A percentile compares a stretch with the other conserved stretches of the same genome.
Evolutionary conservation across 148 eudicot genomes (phyloP).

Genomic region (Fagopyrum homotropicum): DNA sequence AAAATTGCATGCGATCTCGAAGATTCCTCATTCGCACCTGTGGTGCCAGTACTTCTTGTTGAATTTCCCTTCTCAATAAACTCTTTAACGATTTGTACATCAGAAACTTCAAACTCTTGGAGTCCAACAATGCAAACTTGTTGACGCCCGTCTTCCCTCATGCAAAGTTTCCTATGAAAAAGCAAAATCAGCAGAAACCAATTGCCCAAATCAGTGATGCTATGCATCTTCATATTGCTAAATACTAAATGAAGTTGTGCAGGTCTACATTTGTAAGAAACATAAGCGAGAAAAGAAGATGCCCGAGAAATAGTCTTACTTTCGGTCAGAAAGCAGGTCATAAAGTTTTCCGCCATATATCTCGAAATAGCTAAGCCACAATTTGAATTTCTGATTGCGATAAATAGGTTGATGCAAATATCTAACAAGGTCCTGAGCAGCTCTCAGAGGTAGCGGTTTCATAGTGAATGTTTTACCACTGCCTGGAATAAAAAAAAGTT

Average conservation of each 20-base stretch:
- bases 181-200: neutral
- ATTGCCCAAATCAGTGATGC: neutral
- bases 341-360: conserved; percentile 95
- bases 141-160: conserved; percentile 98
- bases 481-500: conserved; percentile 43
- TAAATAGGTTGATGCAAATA: conserved; percentile 74
- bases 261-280: conserved; percentile 3
- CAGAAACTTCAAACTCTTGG: conserved; percentile 97
- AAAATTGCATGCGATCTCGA: conserved; percentile 98
- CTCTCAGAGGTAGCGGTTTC: conserved; percentile 97
- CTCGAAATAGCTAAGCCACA: conserved; percentile 99
- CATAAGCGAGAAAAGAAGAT: conserved; percentile 1
- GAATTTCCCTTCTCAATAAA: conserved; percentile 90
- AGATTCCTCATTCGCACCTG: conserved; percentile 99
- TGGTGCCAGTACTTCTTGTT: conserved; percentile 89
- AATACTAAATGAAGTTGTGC: neutral
- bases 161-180: conserved; percentile 71
- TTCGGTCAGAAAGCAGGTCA: conserved; percentile 87
- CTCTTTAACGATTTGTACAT: conserved; percentile 95
- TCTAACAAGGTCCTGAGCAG: conserved; percentile 83
- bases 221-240: neutral
- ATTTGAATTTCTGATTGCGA: conserved; percentile 76
- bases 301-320: conserved; percentile 28
- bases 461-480: conserved; percentile 99
- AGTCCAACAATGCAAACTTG: conserved; percentile 98